Evolutionary conservation across 1,284 basidiomycete species (phyloP), one percentile per base, ranked within the genome.

Genomic region (Vanrija pseudolonga): DNA sequence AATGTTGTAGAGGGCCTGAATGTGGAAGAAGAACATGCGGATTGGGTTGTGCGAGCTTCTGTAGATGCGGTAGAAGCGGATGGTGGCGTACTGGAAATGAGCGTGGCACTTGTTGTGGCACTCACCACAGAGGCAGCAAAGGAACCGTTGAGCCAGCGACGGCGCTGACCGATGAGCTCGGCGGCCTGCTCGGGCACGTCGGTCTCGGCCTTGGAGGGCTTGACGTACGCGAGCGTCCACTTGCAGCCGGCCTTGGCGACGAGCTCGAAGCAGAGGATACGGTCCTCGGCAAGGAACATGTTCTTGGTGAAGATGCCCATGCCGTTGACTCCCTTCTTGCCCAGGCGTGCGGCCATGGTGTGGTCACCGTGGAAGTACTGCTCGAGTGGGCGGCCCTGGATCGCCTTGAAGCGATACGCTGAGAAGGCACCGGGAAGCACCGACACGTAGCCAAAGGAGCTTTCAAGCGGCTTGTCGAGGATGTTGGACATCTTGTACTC

Each of bases 291-390:
- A 75, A 97, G 61, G 67, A 80, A 81, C 77, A 80, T 94, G 80
- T 93, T 94, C 78, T 81, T 81, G 45, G 90, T 94, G 79, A 98
- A 98, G 67, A 98, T 98, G 74, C 88, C 88, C 95, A 98, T 98
- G 36, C 93, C 91, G 63, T 96, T 87, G 54, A 96, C 88, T 77
- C 94, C 95, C 78, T 97, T 96, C 41, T 86, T 81, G 18, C 94
- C 95, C 37, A 97, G 83, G 52, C 93, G 85, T 63, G 93, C 90
- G 18, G 94, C 92, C 67, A 94, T 65, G 1, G 90, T 92, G 73
- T 97, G 93, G 72, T 98, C 95, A 65, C 95, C 95, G 68, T 98
- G 94, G 82, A 98, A 98, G 79, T 98, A 98, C 73, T 98, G 94
- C 68, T 95, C 89, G 23, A 98, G 82, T 5, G 95, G 94, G 9